phyloP scores from a whole-genome alignment of 1,284 basidiomycete genomes.

The Rugosomyces carneus region DNA sequence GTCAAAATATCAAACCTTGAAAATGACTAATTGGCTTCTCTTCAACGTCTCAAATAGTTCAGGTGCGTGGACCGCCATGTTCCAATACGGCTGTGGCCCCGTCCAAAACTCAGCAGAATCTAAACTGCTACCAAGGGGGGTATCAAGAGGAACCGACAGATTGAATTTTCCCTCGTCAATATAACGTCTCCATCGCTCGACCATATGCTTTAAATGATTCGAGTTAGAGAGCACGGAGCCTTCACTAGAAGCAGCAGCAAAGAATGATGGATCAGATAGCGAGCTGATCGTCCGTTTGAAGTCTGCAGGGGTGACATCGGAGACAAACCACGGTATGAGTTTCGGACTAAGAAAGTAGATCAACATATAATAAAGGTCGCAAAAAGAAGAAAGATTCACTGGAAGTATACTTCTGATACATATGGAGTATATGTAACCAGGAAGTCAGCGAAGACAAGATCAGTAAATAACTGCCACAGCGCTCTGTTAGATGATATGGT shows the following conservation, averaged over 20 bases:
- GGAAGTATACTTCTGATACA: slow-evolving; percentile 78
- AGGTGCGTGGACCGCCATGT: slow-evolving; percentile 60
- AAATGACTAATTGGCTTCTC: slow-evolving; percentile 77
- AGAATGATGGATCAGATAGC: slow-evolving; percentile 58
- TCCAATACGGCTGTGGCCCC: slow-evolving; percentile 76
- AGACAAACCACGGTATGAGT: slow-evolving; percentile 91
- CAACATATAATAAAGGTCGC: neutral
- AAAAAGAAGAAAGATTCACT: slow-evolving; percentile 48
- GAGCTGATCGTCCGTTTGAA: slow-evolving; percentile 50
- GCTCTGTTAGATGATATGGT: neutral
- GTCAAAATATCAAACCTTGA: slow-evolving; percentile 58
- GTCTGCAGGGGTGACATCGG: slow-evolving; percentile 81
- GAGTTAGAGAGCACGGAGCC: slow-evolving; percentile 17
- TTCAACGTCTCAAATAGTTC: slow-evolving; percentile 55
- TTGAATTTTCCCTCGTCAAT: slow-evolving; percentile 66
- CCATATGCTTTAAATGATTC: slow-evolving; percentile 55
- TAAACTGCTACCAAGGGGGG: slow-evolving; percentile 50
- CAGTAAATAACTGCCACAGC: slow-evolving; percentile 75
- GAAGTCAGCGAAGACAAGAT: slow-evolving; percentile 93
- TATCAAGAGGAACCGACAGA: slow-evolving; percentile 65
- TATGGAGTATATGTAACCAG: slow-evolving; percentile 83
- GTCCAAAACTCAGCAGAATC: slow-evolving; percentile 75
- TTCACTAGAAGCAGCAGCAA: slow-evolving; percentile 29
- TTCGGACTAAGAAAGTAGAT: slow-evolving; percentile 56
- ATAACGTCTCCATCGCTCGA: slow-evolving; percentile 69